Conservation (phyloP, 805 yeast species). For the Metschnikowia bowlesiae region DNA sequence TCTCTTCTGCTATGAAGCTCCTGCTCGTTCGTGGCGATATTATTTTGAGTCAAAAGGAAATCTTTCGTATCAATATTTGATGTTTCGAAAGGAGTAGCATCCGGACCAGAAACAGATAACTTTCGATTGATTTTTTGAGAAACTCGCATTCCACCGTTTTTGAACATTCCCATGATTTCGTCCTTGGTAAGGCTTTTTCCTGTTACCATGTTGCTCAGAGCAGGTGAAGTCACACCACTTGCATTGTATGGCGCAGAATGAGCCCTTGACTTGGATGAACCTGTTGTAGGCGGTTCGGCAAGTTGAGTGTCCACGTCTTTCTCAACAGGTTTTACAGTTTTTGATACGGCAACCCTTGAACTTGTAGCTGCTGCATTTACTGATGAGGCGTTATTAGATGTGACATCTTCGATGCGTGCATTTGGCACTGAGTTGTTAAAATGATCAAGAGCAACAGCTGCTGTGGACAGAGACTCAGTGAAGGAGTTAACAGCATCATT, state of each 20-base stretch:
- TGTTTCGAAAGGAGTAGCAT: not conserved
- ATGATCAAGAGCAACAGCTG: not conserved
- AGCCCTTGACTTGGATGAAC: not conserved
- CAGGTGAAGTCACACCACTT: not conserved
- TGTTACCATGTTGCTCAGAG: not conserved
- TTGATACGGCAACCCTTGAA: not conserved
- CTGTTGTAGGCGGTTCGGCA: not conserved
- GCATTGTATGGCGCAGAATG: not conserved
- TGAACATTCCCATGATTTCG: conserved; percentile 11
- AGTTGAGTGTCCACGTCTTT: not conserved
- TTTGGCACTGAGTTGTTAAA: not conserved
- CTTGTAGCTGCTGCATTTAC: not conserved
- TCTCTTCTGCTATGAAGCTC: conserved; percentile 12
- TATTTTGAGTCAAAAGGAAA: conserved; percentile 1
- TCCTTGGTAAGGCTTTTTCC: conserved; percentile 6
- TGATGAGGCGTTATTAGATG: not conserved
- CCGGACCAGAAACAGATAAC: conserved; percentile 4
- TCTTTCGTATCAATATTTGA: conserved; percentile 6
- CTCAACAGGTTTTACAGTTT: not conserved
- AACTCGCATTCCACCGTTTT: conserved; percentile 10
- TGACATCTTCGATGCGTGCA: too few relatives aligned
- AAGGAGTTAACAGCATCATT: not conserved
- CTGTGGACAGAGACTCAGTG: not conserved
- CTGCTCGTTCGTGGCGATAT: conserved; percentile 7
- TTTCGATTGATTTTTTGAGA: conserved; percentile 11